Percentiles rank a stretch among this genome's conserved stretches.
Evolutionary conservation across 2,329 filamentous ascomycete species (phyloP).

Genomic region (Sclerotinia subarctica): DNA sequence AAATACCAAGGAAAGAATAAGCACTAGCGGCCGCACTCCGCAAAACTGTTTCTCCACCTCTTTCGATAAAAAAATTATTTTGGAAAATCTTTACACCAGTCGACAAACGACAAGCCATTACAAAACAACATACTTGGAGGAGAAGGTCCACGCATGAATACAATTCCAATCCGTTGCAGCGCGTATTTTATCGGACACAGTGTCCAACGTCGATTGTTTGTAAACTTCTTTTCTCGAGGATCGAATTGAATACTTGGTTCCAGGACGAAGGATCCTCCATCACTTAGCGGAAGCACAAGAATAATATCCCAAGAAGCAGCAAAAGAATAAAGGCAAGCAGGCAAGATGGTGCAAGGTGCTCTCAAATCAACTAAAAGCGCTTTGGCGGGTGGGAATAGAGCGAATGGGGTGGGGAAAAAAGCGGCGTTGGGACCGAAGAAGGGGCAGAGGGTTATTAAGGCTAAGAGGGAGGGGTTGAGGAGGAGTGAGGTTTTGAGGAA

Average conservation of each 20-base stretch:
- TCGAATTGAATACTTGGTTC: neutral
- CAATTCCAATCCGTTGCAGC: neutral
- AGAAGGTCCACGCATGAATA: neutral
- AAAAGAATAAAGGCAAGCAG: neutral
- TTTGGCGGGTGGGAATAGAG: constrained; percentile 10
- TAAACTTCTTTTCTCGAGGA: neutral
- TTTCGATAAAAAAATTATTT: neutral
- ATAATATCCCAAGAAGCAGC: too few relatives aligned
- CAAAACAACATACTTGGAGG: neutral
- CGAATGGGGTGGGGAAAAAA: constrained; percentile 30
- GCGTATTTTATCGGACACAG: neutral
- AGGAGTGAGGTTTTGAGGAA: constrained; percentile 62
- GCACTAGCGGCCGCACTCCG: constrained; percentile 10
- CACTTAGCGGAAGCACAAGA: neutral
- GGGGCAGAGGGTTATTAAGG: constrained; percentile 61
- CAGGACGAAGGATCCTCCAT: neutral
- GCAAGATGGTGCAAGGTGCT: constrained; percentile 38
- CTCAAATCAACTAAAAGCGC: constrained; percentile 35
- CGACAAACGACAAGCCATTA: neutral
- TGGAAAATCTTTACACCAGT: neutral
- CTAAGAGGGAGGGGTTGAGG: constrained; percentile 60
- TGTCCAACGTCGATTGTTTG: neutral
- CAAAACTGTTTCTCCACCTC: constrained; percentile 12
- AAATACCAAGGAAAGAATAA: neutral
- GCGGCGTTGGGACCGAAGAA: constrained; percentile 50